Evolutionary conservation across 202 grass and related monocot genomes (phyloP).

Genomic region (Thinopyrum obtusiflorum): DNA sequence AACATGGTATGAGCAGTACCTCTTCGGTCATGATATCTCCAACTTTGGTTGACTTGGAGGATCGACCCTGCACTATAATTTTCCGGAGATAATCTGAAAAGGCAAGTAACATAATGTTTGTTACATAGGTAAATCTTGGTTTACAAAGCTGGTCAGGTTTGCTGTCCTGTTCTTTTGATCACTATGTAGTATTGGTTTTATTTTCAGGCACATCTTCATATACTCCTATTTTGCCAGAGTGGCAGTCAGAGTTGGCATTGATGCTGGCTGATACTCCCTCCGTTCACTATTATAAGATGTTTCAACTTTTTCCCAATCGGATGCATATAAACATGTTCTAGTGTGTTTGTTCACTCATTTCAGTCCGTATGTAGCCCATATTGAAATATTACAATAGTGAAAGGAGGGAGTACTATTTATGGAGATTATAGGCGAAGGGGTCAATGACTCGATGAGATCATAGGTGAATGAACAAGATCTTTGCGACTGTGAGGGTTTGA

Average conservation of each 20-base stretch:
- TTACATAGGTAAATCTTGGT: not conserved
- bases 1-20: constrained; percentile 31
- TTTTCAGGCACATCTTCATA: not conserved
- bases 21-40: constrained; percentile 99
- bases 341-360: no score
- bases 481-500: not conserved
- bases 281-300: no score
- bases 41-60: constrained; percentile 98
- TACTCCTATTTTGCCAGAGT: not conserved
- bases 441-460: not conserved
- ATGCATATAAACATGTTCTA: no score
- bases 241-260: not conserved
- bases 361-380: no score
- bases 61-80: constrained; percentile 96
- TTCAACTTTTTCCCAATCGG: no score
- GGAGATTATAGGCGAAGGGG: not conserved
- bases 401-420: not conserved
- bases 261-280: not conserved
- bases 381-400: no score
- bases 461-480: not conserved
- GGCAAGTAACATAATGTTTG: not conserved
- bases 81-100: constrained; percentile 96
- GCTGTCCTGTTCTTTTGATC: not conserved
- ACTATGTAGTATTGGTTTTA: not conserved
- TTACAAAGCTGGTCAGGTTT: not conserved